Conservation (phyloP, 805 yeast species). For the Isabelozyma gotoi region DNA sequence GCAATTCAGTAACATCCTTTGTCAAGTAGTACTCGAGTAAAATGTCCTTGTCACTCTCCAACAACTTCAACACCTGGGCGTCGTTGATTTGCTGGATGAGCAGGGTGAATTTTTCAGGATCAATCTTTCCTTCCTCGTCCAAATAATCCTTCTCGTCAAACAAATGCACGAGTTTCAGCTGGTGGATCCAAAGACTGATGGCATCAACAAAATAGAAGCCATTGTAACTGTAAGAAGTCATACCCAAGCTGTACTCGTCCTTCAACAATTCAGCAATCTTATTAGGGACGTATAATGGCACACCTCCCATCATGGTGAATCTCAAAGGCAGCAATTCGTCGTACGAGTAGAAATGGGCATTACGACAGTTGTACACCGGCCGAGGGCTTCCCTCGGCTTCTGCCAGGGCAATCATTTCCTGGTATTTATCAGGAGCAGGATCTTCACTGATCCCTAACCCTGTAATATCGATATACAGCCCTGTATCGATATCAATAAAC, state of each 20-base stretch:
- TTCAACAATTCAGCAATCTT: conserved; percentile 20
- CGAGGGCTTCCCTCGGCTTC: conserved; percentile 15
- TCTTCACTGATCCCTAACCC: conserved; percentile 37
- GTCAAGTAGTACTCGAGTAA: conserved; percentile 26
- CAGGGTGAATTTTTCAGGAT: conserved; percentile 13
- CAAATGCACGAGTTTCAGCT: conserved; percentile 10
- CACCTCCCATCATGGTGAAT: conserved; percentile 57
- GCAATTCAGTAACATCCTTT: conserved; percentile 22
- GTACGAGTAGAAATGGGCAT: conserved; percentile 54
- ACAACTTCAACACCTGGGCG: conserved; percentile 15
- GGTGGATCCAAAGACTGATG: conserved; percentile 16
- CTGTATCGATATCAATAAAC: conserved; percentile 60
- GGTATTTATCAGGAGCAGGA: conserved; percentile 16
- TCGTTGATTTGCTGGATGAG: conserved; percentile 15
- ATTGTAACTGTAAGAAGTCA: conserved; percentile 17
- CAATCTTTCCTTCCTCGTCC: conserved; percentile 10
- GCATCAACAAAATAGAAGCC: conserved; percentile 22
- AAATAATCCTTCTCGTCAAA: conserved; percentile 12
- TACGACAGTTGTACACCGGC: conserved; percentile 48
- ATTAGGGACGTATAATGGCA: conserved; percentile 27
- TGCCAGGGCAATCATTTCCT: conserved; percentile 2
- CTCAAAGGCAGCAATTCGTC: conserved; percentile 56
- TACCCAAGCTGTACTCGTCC: conserved; percentile 18
- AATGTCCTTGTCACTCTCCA: conserved; percentile 20
- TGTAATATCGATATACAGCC: conserved; percentile 57